Evolutionary conservation across 2,329 filamentous ascomycete species (phyloP).

Genomic region (Calonectria henricotiae): DNA sequence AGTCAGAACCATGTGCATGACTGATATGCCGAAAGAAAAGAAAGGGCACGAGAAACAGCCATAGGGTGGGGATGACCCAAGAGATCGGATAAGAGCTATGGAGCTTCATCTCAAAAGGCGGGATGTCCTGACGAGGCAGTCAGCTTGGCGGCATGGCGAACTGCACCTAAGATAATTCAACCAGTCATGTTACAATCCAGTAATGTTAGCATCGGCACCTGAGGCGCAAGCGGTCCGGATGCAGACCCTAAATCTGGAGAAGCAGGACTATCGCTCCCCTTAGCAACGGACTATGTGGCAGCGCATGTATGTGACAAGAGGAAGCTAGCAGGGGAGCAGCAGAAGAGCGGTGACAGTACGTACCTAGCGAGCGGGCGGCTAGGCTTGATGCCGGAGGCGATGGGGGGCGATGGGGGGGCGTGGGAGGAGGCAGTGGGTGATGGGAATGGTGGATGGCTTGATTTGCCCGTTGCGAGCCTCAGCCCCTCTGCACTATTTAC

Average conservation of each 20-base stretch:
- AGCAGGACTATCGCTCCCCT: slow-evolving; percentile 17
- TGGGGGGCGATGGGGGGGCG: background rate
- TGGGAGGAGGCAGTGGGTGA: slow-evolving; percentile 13
- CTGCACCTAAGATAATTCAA: slow-evolving; percentile 9
- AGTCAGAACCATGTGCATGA: slow-evolving; percentile 9
- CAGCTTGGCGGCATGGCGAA: slow-evolving; percentile 36
- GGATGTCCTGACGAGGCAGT: slow-evolving; percentile 32
- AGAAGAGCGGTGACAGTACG: slow-evolving; percentile 48
- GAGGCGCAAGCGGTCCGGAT: slow-evolving; percentile 35
- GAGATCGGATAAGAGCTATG: slow-evolving; percentile 20
- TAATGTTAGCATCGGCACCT: slow-evolving; percentile 23
- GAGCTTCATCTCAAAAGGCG: slow-evolving; percentile 36
- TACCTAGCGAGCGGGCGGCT: slow-evolving; percentile 31
- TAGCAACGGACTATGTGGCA: slow-evolving; percentile 25
- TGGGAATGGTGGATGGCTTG: slow-evolving; percentile 30
- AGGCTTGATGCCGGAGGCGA: slow-evolving; percentile 3
- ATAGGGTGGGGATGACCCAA: slow-evolving; percentile 24
- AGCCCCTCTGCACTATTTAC: slow-evolving; percentile 33
- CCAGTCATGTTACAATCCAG: slow-evolving; percentile 32
- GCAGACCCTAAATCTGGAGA: slow-evolving; percentile 30
- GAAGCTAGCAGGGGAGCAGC: slow-evolving; percentile 33
- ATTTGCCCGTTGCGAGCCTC: slow-evolving; percentile 29
- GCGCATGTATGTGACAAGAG: slow-evolving; percentile 24
- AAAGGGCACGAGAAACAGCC: slow-evolving; percentile 1
- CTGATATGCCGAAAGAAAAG: background rate